A percentile compares a stretch with the other conserved stretches of the same genome.
These are phyloP conservation scores for Saccharomyces eubayanus DNA, from an alignment of 805 yeast genomes.

Conservation along the genomic window DNA sequence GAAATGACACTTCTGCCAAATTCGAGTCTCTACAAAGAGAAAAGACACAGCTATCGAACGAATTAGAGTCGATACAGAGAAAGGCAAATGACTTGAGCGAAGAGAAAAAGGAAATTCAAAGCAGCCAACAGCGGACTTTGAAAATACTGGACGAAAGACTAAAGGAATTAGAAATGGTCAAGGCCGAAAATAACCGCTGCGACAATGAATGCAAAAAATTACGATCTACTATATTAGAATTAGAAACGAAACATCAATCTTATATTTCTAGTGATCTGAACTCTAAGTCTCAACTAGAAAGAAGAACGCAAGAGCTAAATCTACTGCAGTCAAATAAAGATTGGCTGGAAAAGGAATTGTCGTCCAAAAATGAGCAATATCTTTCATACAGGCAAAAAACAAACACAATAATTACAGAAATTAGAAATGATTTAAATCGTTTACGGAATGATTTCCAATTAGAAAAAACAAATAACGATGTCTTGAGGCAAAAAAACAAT, in stretches of 20 bases:
- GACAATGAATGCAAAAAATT: conserved; percentile 29
- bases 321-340: conserved; percentile 35
- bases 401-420: conserved; percentile 49
- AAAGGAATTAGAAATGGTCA: conserved; percentile 15
- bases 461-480: conserved; percentile 27
- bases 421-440: conserved; percentile 51
- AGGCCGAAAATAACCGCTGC: conserved; percentile 11
- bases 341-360: conserved; percentile 36
- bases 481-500: conserved; percentile 31
- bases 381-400: conserved; percentile 21
- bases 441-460: conserved; percentile 22
- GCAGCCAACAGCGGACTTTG: conserved; percentile 19
- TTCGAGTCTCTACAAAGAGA: conserved; percentile 14
- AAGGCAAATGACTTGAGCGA: conserved; percentile 5
- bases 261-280: conserved; percentile 25
- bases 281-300: conserved; percentile 31
- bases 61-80: conserved; percentile 3
- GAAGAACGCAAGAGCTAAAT: conserved; percentile 36
- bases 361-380: conserved; percentile 28
- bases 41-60: conserved; percentile 6
- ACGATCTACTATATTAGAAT: conserved; percentile 30
- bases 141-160: conserved; percentile 26
- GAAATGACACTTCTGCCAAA: conserved; percentile 14
- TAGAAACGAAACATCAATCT: conserved; percentile 31
- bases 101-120: conserved; percentile 13